Base-by-base conservation (phyloP, 768 basidiomycete species). In the Pisolithus tinctorius region DNA sequence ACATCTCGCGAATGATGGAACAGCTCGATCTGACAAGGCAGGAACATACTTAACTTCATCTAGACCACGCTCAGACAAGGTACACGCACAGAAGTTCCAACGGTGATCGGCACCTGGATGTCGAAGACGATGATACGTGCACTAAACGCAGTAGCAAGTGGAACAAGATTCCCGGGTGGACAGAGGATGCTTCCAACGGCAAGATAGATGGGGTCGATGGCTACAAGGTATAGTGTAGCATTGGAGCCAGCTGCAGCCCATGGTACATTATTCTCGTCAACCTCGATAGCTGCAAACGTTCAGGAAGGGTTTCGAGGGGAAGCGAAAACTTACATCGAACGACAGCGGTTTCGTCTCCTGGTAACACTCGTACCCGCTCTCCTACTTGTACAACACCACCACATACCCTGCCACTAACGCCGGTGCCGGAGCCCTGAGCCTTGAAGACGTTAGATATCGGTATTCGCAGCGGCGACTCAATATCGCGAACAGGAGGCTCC, bases 371-470 rank as follows among this genome's bases (percentile, higher is more conserved):
- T 36, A 98, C 59, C 38, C 80, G 76, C 71, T 98, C 94, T 2
- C 96, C 95, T 2, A 93, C 87, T 68, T 97, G 94, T 4, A 97
- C 78, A 36, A 97, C 74, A 5, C 96, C 96, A 40, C 86, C 83
- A 60, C 84, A 89, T 41, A 98, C 71, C 46, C 93, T 73, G 16
- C 96, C 96, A 23, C 85, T 80, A 0, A 97, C 82, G 0, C 83
- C 88, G 4, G 80, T 81, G 2, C 87, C 81, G 2, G 88, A 82
- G 14, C 84, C 81, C 61, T 86, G 85, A 4, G 89, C 88, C 67
- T 86, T 94, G 76, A 95, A 98, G 4, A 98, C 90, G 64, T 99
- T 98, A 11, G 93, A 88, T 20, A 98, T 80, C 0, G 96, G 96
- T 42, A 97, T 75, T 36, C 96, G 81, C 23, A 95, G 67, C 0